These are phyloP conservation scores for Fusarium sublunatum DNA, from an alignment of 2,329 filamentous ascomycete species.

Conservation along the genomic window DNA sequence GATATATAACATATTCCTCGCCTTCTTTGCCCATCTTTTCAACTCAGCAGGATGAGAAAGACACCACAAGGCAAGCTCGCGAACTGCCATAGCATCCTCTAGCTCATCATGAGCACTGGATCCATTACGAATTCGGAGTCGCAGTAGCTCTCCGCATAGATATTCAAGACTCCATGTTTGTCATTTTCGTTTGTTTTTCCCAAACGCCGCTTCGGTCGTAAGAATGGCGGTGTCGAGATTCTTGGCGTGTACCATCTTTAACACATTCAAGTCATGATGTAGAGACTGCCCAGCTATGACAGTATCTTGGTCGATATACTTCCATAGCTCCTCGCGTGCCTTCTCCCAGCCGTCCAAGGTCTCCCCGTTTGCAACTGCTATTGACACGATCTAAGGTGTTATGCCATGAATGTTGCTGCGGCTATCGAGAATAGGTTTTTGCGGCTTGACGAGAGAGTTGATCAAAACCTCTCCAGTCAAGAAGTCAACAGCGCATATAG, in stretches of 20 bases:
- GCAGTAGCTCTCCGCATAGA: background rate
- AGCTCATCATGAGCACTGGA: background rate
- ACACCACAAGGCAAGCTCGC: slow-evolving; percentile 9
- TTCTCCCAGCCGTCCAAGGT: background rate
- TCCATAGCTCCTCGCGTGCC: slow-evolving; percentile 1
- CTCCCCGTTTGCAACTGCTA: slow-evolving; percentile 1
- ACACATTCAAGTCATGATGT: background rate
- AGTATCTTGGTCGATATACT: slow-evolving; percentile 2
- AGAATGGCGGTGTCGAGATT: slow-evolving; percentile 10
- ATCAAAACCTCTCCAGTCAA: slow-evolving; percentile 17
- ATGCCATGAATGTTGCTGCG: slow-evolving; percentile 13
- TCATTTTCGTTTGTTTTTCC: rapidly evolving
- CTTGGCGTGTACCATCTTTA: background rate
- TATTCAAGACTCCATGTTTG: slow-evolving; percentile 2
- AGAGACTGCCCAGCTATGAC: slow-evolving; percentile 2
- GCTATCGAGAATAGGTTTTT: slow-evolving; percentile 6
- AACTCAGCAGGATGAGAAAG: background rate
- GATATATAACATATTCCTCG: background rate
- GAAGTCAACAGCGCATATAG: slow-evolving; percentile 18
- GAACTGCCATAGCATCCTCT: slow-evolving; percentile 8
- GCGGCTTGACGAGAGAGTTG: slow-evolving; percentile 13
- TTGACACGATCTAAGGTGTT: slow-evolving; percentile 3
- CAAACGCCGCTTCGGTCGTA: background rate
- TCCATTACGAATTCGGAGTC: background rate
- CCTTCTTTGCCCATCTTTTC: background rate